Conservation (phyloP, 176 grass and related monocot genomes). For the Oryza meyeriana region DNA sequence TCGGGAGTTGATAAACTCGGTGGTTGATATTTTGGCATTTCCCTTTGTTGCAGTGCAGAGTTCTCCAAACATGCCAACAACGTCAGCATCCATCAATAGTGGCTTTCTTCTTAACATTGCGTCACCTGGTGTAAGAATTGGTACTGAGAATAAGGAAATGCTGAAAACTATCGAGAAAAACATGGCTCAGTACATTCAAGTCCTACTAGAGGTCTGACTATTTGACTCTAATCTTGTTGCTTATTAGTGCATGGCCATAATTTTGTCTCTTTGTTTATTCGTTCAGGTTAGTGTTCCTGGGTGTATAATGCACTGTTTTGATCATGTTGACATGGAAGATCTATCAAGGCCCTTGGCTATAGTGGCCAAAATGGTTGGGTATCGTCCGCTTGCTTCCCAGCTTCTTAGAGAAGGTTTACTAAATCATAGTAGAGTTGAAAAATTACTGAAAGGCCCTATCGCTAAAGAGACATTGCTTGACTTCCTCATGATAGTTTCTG, state of each 20-base stretch:
- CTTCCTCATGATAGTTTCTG: slow-evolving; percentile 98
- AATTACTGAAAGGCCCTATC: slow-evolving; percentile 51
- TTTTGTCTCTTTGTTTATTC: not conserved
- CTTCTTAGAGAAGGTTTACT: slow-evolving; percentile 90
- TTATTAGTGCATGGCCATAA: slow-evolving; percentile 26
- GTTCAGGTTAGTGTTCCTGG: slow-evolving; percentile 69
- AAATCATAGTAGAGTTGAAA: slow-evolving; percentile 57
- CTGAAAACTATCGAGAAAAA: slow-evolving; percentile 68
- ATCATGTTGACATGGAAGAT: slow-evolving; percentile 71
- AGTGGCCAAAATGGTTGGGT: slow-evolving; percentile 93
- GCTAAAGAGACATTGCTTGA: slow-evolving; percentile 75
- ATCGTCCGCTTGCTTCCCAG: slow-evolving; percentile 64
- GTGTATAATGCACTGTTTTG: slow-evolving; percentile 60
- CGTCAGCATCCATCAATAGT: slow-evolving; percentile 86
- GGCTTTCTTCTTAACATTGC: slow-evolving; percentile 82
- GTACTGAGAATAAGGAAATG: slow-evolving; percentile 75
- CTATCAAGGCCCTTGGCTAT: slow-evolving; percentile 75
- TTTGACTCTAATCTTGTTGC: not conserved
- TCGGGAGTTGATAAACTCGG: slow-evolving; percentile 72
- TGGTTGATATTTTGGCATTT: slow-evolving; percentile 93
- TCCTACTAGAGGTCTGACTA: slow-evolving; percentile 64
- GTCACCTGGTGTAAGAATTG: slow-evolving; percentile 75
- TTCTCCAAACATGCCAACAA: slow-evolving; percentile 70
- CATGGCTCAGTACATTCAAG: slow-evolving; percentile 75
- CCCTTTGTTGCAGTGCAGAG: slow-evolving; percentile 94